Conservation (phyloP, 2,329 filamentous ascomycete genomes). For the Exophiala phaeomuriformis region DNA sequence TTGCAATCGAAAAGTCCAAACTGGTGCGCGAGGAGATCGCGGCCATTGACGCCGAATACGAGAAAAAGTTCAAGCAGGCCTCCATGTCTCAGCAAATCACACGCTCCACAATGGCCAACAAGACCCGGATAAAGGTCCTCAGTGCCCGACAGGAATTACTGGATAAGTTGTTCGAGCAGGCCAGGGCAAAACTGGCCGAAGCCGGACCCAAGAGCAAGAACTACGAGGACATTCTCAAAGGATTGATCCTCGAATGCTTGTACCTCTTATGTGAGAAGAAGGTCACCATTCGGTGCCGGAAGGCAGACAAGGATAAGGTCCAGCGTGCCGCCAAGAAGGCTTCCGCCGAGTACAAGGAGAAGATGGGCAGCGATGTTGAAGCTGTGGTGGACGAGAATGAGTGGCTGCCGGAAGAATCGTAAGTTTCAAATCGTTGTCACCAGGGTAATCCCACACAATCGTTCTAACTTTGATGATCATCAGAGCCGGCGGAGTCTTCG, state of each 20-base stretch:
- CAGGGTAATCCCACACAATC: not conserved
- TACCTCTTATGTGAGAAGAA: conserved; percentile 80
- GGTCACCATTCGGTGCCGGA: conserved; percentile 65
- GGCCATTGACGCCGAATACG: conserved; percentile 84
- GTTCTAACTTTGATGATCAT: conserved; percentile 26
- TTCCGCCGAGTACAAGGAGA: conserved; percentile 74
- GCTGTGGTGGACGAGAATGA: conserved; percentile 71
- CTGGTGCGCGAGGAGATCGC: conserved; percentile 92
- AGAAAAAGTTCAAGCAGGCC: conserved; percentile 99
- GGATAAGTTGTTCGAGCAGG: conserved; percentile 78
- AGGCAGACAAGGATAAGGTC: conserved; percentile 68
- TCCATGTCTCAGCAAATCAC: conserved; percentile 99
- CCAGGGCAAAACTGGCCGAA: conserved; percentile 62
- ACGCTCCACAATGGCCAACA: conserved; percentile 90
- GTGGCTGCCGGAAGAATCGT: conserved; percentile 74
- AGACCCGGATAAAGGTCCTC: conserved; percentile 84
- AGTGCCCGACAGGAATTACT: conserved; percentile 82
- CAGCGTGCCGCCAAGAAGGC: conserved; percentile 74
- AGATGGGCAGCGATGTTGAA: conserved; percentile 60
- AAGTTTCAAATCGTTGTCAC: conserved; percentile 38
- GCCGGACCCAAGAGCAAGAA: conserved; percentile 62
- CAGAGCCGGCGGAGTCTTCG: conserved; percentile 74
- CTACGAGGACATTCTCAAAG: conserved; percentile 70
- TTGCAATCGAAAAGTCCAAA: conserved; percentile 98
- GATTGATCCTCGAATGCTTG: conserved; percentile 78